Percentiles rank a stretch among this genome's conserved stretches.
phyloP scores from a whole-genome alignment of 1,284 basidiomycete species.

The Irpex sp. region DNA sequence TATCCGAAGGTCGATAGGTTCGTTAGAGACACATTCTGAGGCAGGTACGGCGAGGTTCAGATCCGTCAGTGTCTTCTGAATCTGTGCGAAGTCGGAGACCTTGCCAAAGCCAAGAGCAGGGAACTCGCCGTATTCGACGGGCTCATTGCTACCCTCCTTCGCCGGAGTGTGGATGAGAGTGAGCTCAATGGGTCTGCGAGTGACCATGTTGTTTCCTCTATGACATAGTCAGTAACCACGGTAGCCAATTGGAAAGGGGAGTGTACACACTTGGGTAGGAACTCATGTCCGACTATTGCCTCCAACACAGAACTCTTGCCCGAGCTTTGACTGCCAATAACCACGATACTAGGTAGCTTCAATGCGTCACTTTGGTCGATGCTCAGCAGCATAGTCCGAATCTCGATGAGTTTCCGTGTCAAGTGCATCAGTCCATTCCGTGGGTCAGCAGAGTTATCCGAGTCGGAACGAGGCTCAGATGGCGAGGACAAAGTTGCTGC shows the following conservation, averaged over 20 bases:
- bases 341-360: constrained; percentile 95
- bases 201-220: constrained; percentile 99
- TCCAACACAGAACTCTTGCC: constrained; percentile 98
- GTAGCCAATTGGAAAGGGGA: constrained; percentile 7
- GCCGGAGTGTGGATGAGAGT: constrained; percentile 90
- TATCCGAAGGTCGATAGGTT: constrained; percentile 95
- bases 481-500: constrained; percentile 74
- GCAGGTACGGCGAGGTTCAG: constrained; percentile 92
- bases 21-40: constrained; percentile 87
- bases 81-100: constrained; percentile 85
- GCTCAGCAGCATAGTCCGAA: constrained; percentile 87
- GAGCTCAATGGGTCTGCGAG: constrained; percentile 94
- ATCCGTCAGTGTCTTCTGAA: constrained; percentile 92
- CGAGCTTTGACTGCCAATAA: constrained; percentile 96
- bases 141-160: constrained; percentile 44
- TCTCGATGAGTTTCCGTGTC: constrained; percentile 95
- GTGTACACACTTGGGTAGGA: constrained; percentile 85
- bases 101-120: constrained; percentile 85
- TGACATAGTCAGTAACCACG: constrained; percentile 5
- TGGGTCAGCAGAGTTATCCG: constrained; percentile 36
- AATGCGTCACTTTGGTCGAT: constrained; percentile 95
- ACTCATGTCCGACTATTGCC: constrained; percentile 97
- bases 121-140: constrained; percentile 91
- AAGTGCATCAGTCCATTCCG: constrained; percentile 85
- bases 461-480: constrained; percentile 46